Evolutionary conservation across 495 filamentous ascomycete species (phyloP).

Genomic region (Neurospora cerealis): DNA sequence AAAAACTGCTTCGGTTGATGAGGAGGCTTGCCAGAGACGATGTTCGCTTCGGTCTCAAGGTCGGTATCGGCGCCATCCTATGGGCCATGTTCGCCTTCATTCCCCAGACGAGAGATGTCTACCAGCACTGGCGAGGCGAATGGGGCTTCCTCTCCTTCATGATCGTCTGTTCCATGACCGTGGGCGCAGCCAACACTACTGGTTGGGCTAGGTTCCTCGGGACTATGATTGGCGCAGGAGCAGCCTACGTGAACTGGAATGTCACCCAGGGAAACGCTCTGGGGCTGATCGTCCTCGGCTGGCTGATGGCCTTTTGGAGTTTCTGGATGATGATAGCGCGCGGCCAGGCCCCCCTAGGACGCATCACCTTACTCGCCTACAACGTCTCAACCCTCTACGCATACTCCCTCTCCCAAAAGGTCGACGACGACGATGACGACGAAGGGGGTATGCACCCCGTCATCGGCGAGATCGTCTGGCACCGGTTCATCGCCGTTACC

Average conservation of each 20-base stretch:
- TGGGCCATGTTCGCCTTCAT: slow-evolving; percentile 85
- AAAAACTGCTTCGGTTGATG: slow-evolving; percentile 25
- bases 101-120: slow-evolving; percentile 63
- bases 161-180: slow-evolving; percentile 96
- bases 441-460: slow-evolving; percentile 80
- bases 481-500: slow-evolving; percentile 81
- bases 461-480: slow-evolving; percentile 81
- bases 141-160: slow-evolving; percentile 97
- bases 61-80: slow-evolving; percentile 75
- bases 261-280: slow-evolving; percentile 60
- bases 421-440: slow-evolving; percentile 68
- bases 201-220: slow-evolving; percentile 79
- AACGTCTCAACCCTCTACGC: slow-evolving; percentile 95
- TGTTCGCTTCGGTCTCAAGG: slow-evolving; percentile 75
- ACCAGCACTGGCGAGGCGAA: slow-evolving; percentile 86
- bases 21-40: slow-evolving; percentile 41
- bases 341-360: slow-evolving; percentile 80
- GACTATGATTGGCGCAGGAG: slow-evolving; percentile 69
- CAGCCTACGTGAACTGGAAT: slow-evolving; percentile 69
- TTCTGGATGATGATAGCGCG: slow-evolving; percentile 81
- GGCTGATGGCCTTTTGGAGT: slow-evolving; percentile 67
- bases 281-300: slow-evolving; percentile 66
- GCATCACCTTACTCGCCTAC: slow-evolving; percentile 90
- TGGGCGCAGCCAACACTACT: slow-evolving; percentile 89
- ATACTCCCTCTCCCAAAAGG: slow-evolving; percentile 72